Percentiles rank a stretch among this genome's conserved stretches.
Evolutionary conservation across 108 stramenopile species (phyloP).

Genomic region (Nitzschia sp.): DNA sequence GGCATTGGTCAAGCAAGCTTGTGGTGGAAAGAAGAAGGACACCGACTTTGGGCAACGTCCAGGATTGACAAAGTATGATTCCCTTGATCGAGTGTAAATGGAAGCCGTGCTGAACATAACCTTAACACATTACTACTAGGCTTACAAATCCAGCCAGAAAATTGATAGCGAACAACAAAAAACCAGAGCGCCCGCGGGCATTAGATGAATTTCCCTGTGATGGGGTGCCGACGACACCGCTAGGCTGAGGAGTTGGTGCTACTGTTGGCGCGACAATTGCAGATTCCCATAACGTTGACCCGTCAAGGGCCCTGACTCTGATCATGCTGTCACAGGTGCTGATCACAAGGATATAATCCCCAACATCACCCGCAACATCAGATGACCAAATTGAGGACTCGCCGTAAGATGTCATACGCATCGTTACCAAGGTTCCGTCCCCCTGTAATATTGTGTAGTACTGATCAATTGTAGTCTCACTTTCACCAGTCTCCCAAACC

Average conservation of each 20-base stretch:
- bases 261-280: neutral
- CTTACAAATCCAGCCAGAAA: too few relatives aligned
- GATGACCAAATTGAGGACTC: conserved; percentile 4
- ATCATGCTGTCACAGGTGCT: neutral
- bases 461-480: neutral
- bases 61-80: conserved; percentile 65
- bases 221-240: too few relatives aligned
- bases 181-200: too few relatives aligned
- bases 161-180: too few relatives aligned
- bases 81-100: conserved; percentile 58
- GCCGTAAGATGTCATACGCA: neutral
- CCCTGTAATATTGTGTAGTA: conserved; percentile 15
- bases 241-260: neutral
- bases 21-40: conserved; percentile 87
- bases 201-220: too few relatives aligned
- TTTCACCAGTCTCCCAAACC: conserved; percentile 15
- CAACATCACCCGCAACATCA: neutral
- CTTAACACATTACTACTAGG: too few relatives aligned
- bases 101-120: neutral
- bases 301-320: neutral
- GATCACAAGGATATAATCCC: neutral
- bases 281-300: neutral
- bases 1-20: conserved; percentile 61
- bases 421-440: conserved; percentile 17
- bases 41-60: conserved; percentile 79